These are phyloP conservation scores for Salix koriyanagi DNA, from an alignment of 345 rosid genomes.

Conservation along the genomic window DNA sequence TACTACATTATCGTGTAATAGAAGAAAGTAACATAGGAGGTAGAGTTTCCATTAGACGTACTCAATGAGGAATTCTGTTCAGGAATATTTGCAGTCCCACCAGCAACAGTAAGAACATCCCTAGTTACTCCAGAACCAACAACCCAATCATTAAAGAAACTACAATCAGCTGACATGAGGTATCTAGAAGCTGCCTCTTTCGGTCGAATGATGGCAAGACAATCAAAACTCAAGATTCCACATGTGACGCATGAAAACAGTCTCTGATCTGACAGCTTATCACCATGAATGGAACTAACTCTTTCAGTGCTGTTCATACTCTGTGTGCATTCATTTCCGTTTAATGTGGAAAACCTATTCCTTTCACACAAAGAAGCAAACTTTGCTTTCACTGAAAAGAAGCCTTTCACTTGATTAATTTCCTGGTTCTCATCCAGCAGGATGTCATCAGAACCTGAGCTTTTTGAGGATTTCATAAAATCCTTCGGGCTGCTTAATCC, in stretches of 20 bases:
- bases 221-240: constrained; percentile 81
- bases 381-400: constrained; percentile 51
- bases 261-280: constrained; percentile 74
- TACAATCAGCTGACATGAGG: constrained; percentile 90
- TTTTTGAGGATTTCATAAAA: constrained; percentile 32
- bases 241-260: constrained; percentile 88
- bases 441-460: constrained; percentile 31
- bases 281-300: constrained; percentile 33
- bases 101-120: constrained; percentile 24
- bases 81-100: constrained; percentile 23
- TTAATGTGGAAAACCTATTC: constrained; percentile 34
- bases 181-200: constrained; percentile 73
- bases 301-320: constrained; percentile 23
- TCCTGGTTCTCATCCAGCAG: constrained; percentile 27
- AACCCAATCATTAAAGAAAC: constrained; percentile 83
- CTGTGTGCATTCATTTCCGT: constrained; percentile 24
- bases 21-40: constrained; percentile 1
- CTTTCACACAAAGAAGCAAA: constrained; percentile 56
- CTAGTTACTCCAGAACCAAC: constrained; percentile 50
- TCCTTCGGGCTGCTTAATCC: constrained; percentile 36
- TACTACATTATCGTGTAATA: background rate
- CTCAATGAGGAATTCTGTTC: constrained; percentile 37
- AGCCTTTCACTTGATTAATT: constrained; percentile 36
- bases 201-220: constrained; percentile 85
- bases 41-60: constrained; percentile 33